Evolutionary conservation across 1,284 basidiomycete species (phyloP), one percentile per base, ranked within the genome.

Genomic region (Cryptococcus wingfieldii): DNA sequence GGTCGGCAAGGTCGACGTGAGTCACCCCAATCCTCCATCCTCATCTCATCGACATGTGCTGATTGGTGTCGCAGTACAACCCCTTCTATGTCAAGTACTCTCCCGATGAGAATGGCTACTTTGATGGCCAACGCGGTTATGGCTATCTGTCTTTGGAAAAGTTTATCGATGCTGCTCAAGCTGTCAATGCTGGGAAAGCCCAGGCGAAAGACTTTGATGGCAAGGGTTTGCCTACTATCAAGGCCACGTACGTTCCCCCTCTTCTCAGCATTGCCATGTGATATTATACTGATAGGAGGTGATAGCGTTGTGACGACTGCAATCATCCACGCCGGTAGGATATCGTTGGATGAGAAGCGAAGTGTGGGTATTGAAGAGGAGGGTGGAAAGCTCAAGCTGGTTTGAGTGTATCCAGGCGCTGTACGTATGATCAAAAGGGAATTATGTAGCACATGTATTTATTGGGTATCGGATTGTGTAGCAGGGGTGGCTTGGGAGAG

Each of bases 61-160:
- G 31, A 46, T 25, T 2, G 37, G 8, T 47, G 38, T n/a, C 5
- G 6, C 55, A 79, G 77, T 87, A 85, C 77, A 91, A 91, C 77
- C 89, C 90, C 18, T 94, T 94, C 84, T 93, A 93, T 78, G 92
- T 93, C 87, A 91, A 93, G 71, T 95, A 95, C 78, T 88, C 90
- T 49, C 90, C 90, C 1, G 90, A 89, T 55, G 88, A 89, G 76
- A 87, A 84, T 56, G 92, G 92, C 13, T 88, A 89, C 78, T 95
- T 95, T 71, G 90, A 94, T 67, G 90, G 90, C 38, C 91, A 94
- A 77, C 84, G 86, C 56, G 92, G 91, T 5, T 96, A 95, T 75
- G 92, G 67, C 83, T 81, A 95, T 74, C 80, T 93, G 64, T 92
- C 89, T 18, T 87, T 95, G 66, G 91, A 94, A 77, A 93, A 90